Conservation (phyloP, 2,329 filamentous ascomycete genomes). For the Bipolaris cookei region DNA sequence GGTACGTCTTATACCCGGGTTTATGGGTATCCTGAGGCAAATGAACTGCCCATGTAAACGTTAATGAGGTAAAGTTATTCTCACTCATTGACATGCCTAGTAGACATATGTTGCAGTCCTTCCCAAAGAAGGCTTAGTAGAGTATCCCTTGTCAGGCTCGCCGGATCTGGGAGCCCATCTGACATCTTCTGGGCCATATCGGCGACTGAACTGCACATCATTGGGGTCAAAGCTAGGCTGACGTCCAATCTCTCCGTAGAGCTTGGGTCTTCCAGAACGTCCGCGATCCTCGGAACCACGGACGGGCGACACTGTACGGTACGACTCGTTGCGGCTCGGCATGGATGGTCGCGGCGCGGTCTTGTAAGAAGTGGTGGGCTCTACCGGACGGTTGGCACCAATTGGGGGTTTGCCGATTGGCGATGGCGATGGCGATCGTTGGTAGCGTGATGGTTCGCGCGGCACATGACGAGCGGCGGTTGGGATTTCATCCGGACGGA, state of each 20-base stretch:
- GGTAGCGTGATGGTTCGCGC: constrained; percentile 39
- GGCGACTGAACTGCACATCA: constrained; percentile 39
- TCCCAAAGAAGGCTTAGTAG: constrained; percentile 33
- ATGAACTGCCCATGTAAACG: constrained; percentile 8
- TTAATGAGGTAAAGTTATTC: neutral
- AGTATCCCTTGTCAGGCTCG: constrained; percentile 32
- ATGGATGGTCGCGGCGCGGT: constrained; percentile 23
- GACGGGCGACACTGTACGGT: constrained; percentile 33
- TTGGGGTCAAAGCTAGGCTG: constrained; percentile 43
- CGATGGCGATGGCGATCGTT: constrained; percentile 41
- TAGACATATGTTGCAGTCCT: constrained; percentile 41
- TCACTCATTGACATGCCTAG: constrained; percentile 18
- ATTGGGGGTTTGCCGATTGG: constrained; percentile 44
- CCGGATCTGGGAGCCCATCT: constrained; percentile 34
- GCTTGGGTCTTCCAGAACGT: constrained; percentile 23
- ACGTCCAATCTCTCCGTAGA: constrained; percentile 39
- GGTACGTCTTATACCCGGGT: constrained; percentile 3
- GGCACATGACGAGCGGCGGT: constrained; percentile 41
- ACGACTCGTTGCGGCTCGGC: constrained; percentile 30
- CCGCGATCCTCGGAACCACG: constrained; percentile 34
- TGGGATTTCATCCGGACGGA: constrained; percentile 31
- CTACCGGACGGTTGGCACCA: constrained; percentile 38
- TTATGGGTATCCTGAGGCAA: constrained; percentile 13
- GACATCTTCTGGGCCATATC: constrained; percentile 48
- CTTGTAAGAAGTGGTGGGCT: constrained; percentile 20